Percentiles rank a stretch among this genome's conserved stretches.
Conservation (phyloP, 2,329 filamentous ascomycete genomes). For the Pestalotiopsis sp. region DNA sequence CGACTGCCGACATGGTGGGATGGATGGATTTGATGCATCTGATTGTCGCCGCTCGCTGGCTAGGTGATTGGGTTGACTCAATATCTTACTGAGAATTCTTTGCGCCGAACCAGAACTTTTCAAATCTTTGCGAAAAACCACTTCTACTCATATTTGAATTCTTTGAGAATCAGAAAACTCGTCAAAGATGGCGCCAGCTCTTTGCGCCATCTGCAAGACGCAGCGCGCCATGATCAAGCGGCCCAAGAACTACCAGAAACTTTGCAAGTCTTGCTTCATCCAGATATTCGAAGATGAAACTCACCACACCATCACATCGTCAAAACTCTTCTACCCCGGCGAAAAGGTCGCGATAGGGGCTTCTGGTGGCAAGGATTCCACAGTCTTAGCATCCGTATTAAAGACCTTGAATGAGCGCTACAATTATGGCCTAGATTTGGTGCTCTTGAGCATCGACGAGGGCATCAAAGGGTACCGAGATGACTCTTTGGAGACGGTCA, state of each 20-base stretch:
- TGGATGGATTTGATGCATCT: background rate
- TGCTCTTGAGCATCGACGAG: slow-evolving; percentile 92
- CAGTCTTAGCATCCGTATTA: slow-evolving; percentile 89
- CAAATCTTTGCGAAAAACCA: background rate
- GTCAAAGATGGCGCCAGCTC: slow-evolving; percentile 71
- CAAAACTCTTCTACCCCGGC: slow-evolving; percentile 78
- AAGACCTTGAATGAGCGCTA: slow-evolving; percentile 93
- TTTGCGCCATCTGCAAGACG: slow-evolving; percentile 76
- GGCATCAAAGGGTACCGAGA: slow-evolving; percentile 97
- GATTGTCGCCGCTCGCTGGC: slow-evolving; percentile 2
- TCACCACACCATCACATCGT: slow-evolving; percentile 86
- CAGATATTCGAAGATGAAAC: slow-evolving; percentile 88
- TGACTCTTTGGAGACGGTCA: slow-evolving; percentile 94
- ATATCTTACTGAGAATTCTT: background rate
- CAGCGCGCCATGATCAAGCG: slow-evolving; percentile 86
- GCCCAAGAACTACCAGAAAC: slow-evolving; percentile 91
- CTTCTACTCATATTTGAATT: background rate
- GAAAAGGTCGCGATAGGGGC: slow-evolving; percentile 93
- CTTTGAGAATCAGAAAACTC: background rate
- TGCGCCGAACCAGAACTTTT: background rate
- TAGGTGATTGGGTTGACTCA: slow-evolving; percentile 4
- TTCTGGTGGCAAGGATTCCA: slow-evolving; percentile 96
- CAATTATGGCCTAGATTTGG: slow-evolving; percentile 81
- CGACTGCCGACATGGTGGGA: slow-evolving; percentile 1
- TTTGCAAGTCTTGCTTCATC: slow-evolving; percentile 90